A percentile compares a stretch with the other conserved stretches of the same genome.
These are phyloP conservation scores for Fusarium sp. DNA, from an alignment of 2,329 filamentous ascomycete genomes.

Conservation along the genomic window DNA sequence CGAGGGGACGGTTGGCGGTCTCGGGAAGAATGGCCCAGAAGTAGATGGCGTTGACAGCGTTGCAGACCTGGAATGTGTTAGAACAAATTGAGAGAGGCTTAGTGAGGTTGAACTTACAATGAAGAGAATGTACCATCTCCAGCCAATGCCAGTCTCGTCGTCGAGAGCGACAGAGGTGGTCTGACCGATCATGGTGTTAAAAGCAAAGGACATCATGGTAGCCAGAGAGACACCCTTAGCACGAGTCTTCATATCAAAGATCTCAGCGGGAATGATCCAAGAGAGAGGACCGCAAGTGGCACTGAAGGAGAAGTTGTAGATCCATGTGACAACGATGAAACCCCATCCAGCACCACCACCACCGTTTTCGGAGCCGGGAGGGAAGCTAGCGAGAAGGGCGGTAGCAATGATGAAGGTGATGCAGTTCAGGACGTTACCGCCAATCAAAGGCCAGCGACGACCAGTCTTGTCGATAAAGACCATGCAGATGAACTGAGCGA, in stretches of 20 bases:
- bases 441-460: conserved; percentile 78
- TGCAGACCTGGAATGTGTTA: conserved; percentile 64
- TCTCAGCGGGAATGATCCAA: conserved; percentile 75
- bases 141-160: conserved; percentile 59
- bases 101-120: conserved; percentile 33
- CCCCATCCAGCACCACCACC: conserved; percentile 56
- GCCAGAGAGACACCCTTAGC: conserved; percentile 81
- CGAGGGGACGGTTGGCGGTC: conserved; percentile 74
- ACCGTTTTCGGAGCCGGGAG: conserved; percentile 18
- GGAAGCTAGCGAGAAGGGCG: conserved; percentile 30
- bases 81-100: rapidly evolving
- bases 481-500: conserved; percentile 65
- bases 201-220: conserved; percentile 79
- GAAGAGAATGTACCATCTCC: conserved; percentile 65
- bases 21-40: conserved; percentile 79
- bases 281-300: conserved; percentile 33
- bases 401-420: conserved; percentile 60
- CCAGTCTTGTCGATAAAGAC: conserved; percentile 78
- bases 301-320: conserved; percentile 34
- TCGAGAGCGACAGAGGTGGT: conserved; percentile 69
- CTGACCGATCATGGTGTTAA: conserved; percentile 79
- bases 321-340: conserved; percentile 32
- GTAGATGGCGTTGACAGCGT: conserved; percentile 64
- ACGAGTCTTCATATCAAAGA: conserved; percentile 82
- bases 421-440: conserved; percentile 78